Conservation (phyloP, 208 protist species). For the Porcisia deanei region DNA sequence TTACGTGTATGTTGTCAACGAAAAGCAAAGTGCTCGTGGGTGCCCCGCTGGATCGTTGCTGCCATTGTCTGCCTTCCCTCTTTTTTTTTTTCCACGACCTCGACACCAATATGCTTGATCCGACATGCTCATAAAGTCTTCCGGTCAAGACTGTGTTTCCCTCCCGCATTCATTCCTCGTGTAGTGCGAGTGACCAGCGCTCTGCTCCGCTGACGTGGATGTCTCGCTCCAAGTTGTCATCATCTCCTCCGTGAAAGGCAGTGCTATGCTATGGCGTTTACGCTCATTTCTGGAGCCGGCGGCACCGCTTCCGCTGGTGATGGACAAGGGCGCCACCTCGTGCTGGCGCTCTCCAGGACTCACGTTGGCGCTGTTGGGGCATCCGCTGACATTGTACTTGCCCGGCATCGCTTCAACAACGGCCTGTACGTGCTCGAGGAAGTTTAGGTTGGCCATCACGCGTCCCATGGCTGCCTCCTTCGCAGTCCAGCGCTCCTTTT, state of each 20-base stretch:
- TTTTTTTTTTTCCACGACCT: neutral
- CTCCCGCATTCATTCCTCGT: neutral
- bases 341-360: neutral
- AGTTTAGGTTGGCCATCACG: slow-evolving; percentile 77
- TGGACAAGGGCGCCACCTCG: neutral
- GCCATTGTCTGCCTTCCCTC: neutral
- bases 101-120: neutral
- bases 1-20: neutral
- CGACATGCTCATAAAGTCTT: neutral
- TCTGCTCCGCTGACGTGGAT: neutral
- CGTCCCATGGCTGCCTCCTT: slow-evolving; percentile 82
- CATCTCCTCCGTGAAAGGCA: neutral
- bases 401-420: slow-evolving; percentile 19
- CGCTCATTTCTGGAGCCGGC: neutral
- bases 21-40: neutral
- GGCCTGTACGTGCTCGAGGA: slow-evolving; percentile 40
- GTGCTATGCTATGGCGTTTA: neutral
- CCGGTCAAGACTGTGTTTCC: neutral
- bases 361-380: neutral
- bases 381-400: slow-evolving; percentile 5
- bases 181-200: neutral
- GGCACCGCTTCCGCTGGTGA: neutral
- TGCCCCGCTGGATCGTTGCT: neutral
- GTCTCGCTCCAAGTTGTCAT: neutral
- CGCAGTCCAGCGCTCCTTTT: slow-evolving; percentile 71